phyloP scores from a whole-genome alignment of 2,329 filamentous ascomycete genomes.

The Didymosphaeria variabile region DNA sequence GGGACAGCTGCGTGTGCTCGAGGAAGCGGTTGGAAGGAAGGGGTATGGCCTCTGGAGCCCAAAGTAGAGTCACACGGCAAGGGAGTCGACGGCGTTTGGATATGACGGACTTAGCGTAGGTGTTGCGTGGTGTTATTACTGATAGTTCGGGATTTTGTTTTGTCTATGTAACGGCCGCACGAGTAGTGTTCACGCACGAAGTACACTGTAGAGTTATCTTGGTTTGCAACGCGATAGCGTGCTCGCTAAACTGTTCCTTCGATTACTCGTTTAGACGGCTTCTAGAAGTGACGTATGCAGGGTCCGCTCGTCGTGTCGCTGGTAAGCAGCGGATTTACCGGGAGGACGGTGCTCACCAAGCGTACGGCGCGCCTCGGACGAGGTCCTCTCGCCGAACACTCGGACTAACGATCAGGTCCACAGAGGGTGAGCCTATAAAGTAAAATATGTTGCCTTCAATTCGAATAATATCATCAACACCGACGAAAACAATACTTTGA shows the following conservation, averaged over 20 bases:
- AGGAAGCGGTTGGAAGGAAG: conserved; percentile 34
- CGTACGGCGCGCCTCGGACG: neutral
- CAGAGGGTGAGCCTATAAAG: neutral
- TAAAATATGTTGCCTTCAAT: neutral
- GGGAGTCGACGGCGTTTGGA: neutral
- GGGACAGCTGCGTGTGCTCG: conserved; percentile 64
- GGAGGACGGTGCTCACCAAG: neutral
- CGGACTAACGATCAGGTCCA: neutral
- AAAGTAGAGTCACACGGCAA: neutral
- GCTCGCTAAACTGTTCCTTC: neutral
- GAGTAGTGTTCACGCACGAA: neutral
- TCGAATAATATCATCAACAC: too few species aligned
- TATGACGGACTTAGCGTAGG: conserved; percentile 1
- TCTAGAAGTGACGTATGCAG: conserved; percentile 5
- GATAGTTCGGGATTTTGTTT: neutral
- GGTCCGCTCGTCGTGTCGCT: conserved; percentile 2
- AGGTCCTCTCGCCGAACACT: too few species aligned
- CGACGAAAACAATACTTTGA: too few species aligned
- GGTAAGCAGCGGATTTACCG: conserved; percentile 13
- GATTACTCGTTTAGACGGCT: neutral
- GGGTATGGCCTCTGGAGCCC: conserved; percentile 29
- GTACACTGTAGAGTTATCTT: neutral
- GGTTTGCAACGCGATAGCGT: neutral
- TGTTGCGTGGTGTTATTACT: conserved; percentile 9
- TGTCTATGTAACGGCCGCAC: neutral